Conservation (phyloP, 192 early-diverging fungal species). For the Backusella circina region DNA sequence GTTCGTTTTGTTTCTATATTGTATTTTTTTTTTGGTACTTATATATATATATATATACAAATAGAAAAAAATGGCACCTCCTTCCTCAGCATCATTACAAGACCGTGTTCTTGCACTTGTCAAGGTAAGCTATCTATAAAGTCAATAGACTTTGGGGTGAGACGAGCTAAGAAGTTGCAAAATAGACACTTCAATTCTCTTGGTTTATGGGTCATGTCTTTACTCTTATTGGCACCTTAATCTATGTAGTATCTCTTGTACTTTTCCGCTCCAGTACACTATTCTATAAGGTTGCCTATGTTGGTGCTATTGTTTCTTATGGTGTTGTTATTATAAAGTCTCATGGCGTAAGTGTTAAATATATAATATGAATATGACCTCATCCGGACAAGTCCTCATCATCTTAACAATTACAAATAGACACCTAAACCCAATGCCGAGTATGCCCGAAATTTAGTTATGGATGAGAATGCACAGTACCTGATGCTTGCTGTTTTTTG, state of each 20-base stretch:
- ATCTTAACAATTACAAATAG: slow-evolving; percentile 32
- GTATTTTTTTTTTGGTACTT: neutral
- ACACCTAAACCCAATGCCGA: slow-evolving; percentile 52
- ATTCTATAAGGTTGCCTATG: slow-evolving; percentile 58
- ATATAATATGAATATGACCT: slow-evolving; percentile 5
- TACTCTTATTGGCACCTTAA: slow-evolving; percentile 36
- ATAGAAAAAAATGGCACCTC: slow-evolving; percentile 7
- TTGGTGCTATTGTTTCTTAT: slow-evolving; percentile 67
- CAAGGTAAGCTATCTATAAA: neutral
- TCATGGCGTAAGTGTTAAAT: slow-evolving; percentile 65
- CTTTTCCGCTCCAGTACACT: slow-evolving; percentile 38
- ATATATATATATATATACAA: neutral
- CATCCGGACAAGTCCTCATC: neutral
- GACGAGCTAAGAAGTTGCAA: neutral
- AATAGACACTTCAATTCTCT: slow-evolving; percentile 48
- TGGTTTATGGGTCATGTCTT: slow-evolving; percentile 50
- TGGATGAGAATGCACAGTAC: slow-evolving; percentile 80
- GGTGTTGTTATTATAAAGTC: slow-evolving; percentile 77
- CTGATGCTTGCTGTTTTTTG: slow-evolving; percentile 67
- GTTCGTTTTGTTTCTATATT: neutral
- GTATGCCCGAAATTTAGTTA: slow-evolving; percentile 58
- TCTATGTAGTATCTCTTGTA: slow-evolving; percentile 39
- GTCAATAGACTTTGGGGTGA: neutral
- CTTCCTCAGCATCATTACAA: slow-evolving; percentile 12
- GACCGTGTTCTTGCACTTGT: slow-evolving; percentile 19